These are phyloP conservation scores for Vanrija sp. DNA, from an alignment of 1,284 basidiomycete species.

Conservation along the genomic window DNA sequence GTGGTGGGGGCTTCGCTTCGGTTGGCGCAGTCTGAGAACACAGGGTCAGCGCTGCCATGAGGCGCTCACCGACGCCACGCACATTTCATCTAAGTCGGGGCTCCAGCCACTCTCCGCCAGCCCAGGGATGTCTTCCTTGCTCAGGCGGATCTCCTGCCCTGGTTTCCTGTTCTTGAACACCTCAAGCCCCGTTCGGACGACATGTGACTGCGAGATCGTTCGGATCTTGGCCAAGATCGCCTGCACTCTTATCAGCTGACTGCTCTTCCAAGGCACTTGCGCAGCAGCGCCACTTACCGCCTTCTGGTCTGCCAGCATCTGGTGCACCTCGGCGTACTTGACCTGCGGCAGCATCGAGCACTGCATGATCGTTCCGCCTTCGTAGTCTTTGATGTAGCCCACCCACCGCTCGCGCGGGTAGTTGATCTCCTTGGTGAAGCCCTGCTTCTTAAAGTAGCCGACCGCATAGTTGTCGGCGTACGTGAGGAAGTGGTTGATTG, in stretches of 20 bases:
- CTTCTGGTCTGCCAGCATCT: slow-evolving; percentile 75
- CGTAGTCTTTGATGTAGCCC: slow-evolving; percentile 99
- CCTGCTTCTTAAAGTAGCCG: slow-evolving; percentile 98
- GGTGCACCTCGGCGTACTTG: slow-evolving; percentile 79
- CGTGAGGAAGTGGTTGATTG: slow-evolving; percentile 89
- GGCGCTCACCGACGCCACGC: slow-evolving; percentile 35
- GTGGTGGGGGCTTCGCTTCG: slow-evolving; percentile 57
- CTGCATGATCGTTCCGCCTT: slow-evolving; percentile 99
- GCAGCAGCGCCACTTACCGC: slow-evolving; percentile 52
- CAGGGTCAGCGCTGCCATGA: background rate
- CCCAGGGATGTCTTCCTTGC: slow-evolving; percentile 70
- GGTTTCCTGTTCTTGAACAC: slow-evolving; percentile 61
- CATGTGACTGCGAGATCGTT: slow-evolving; percentile 77
- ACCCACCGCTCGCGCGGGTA: slow-evolving; percentile 90
- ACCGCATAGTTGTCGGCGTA: slow-evolving; percentile 99
- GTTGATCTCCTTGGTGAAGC: slow-evolving; percentile 95
- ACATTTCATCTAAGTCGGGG: slow-evolving; percentile 75
- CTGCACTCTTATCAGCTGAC: slow-evolving; percentile 25
- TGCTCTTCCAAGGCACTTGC: background rate
- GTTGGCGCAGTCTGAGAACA: slow-evolving; percentile 51
- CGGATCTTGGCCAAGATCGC: slow-evolving; percentile 86
- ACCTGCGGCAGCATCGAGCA: slow-evolving; percentile 90
- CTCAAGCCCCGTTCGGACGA: slow-evolving; percentile 76
- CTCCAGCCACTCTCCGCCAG: slow-evolving; percentile 92
- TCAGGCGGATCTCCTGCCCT: slow-evolving; percentile 34